Base-by-base conservation (phyloP, 331 rosid genomes). In the Rosa hybrid region DNA sequence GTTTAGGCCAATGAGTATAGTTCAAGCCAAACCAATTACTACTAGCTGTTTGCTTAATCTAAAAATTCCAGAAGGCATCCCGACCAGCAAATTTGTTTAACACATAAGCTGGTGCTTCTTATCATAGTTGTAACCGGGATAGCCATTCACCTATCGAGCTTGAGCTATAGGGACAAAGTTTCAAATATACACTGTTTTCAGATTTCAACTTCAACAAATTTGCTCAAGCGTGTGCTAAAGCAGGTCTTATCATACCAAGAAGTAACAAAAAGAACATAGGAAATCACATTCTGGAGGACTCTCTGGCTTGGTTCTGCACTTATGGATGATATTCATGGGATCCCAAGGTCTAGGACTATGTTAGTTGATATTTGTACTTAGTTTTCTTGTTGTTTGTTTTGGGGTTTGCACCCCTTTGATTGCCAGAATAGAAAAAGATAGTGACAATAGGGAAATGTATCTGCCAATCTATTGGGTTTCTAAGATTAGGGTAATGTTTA, bases 171-270 rank as follows among this genome's bases (percentile, higher is more conserved):
- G 23, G 5, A 34, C 17, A 65, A 34, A 34, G 0, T 38, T 16
- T 65, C 71, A 65, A 34, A 65, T 16, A 65, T 34, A 38, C 46
- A 65, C 39, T 65, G 7, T 34, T 34, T 46, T 34, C 14, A 17
- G 73, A 49, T 80, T 80, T 63, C 50, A 44, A 46, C 41, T 62
- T 62, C 65, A 59, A 44, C 20, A 72, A 42, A 72, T 34, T 62
- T 67, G 30, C 56, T 44, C 8, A 34, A 34, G 39, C 4, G 39
- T 34, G 39, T 34, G 3, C 39, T 34, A 34, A 34, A 34, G 39
- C 39, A 34, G 39, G 39, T 34, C 39, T 34, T 3, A 34, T 34
- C 39, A 34, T 34, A 34, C 39, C 39, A 34, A 34, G 39, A 34
- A 34, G 39, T 34, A 34, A 34, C 39, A 34, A 34, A 2, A 34